These are phyloP conservation scores for Neurospora discreta DNA, from an alignment of 495 filamentous ascomycete species.

Conservation along the genomic window DNA sequence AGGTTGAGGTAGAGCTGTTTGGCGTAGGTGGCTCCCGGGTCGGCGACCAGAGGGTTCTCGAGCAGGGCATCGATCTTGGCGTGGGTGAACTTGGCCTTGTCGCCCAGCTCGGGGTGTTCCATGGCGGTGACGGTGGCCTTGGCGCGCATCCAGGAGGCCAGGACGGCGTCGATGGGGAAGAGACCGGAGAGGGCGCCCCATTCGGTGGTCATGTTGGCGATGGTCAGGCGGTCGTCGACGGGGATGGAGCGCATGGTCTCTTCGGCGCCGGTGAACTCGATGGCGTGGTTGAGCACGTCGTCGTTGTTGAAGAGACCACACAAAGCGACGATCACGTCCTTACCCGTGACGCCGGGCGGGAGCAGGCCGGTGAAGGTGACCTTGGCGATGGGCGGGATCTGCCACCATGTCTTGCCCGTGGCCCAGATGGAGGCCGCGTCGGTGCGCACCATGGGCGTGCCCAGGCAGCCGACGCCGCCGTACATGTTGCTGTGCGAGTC, in stretches of 20 bases:
- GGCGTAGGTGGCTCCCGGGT: constrained; percentile 69
- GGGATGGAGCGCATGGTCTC: constrained; percentile 65
- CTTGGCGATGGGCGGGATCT: constrained; percentile 75
- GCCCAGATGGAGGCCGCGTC: constrained; percentile 85
- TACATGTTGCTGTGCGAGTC: constrained; percentile 88
- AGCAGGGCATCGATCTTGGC: constrained; percentile 60
- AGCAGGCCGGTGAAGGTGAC: constrained; percentile 67
- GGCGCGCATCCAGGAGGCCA: constrained; percentile 63
- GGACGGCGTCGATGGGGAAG: constrained; percentile 70
- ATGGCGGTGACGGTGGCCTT: constrained; percentile 63
- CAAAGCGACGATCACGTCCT: constrained; percentile 88
- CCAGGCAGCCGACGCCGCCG: constrained; percentile 65
- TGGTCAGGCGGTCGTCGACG: constrained; percentile 70
- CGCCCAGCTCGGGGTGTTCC: constrained; percentile 18
- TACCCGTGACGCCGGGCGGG: constrained; percentile 77
- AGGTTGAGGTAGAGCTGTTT: constrained; percentile 72
- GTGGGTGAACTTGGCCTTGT: constrained; percentile 51
- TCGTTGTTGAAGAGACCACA: constrained; percentile 82
- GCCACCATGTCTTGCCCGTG: constrained; percentile 78
- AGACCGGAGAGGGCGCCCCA: constrained; percentile 73
- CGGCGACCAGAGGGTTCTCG: constrained; percentile 52
- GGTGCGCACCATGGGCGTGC: constrained; percentile 76
- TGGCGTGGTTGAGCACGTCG: constrained; percentile 84
- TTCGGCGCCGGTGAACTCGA: constrained; percentile 78
- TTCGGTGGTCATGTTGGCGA: constrained; percentile 93